Evolutionary conservation across 805 yeast genomes (phyloP).

Genomic region (Wickerhamomyces bovis): DNA sequence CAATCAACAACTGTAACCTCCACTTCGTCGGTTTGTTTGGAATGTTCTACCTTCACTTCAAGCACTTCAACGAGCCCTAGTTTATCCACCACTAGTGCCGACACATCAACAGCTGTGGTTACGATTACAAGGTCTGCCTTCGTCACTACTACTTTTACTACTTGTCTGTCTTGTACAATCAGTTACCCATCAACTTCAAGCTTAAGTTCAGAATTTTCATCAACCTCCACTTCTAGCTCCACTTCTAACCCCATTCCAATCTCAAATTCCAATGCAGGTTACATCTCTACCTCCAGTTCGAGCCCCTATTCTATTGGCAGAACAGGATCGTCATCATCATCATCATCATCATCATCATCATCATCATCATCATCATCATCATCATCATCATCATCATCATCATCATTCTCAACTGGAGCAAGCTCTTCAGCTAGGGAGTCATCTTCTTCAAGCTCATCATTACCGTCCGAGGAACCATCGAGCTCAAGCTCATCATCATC

Average conservation of each 20-base stretch:
- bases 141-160: no score
- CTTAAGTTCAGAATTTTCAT: neutral
- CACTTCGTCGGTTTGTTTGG: neutral
- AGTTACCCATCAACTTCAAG: neutral
- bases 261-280: neutral
- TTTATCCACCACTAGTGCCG: no score
- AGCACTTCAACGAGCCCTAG: neutral
- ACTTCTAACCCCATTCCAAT: neutral
- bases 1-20: neutral
- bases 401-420: neutral
- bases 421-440: no score
- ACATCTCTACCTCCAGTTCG: neutral
- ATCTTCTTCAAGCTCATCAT: no score
- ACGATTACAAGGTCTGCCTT: neutral
- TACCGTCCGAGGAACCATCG: no score
- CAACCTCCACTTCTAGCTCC: neutral
- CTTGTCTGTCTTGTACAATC: neutral
- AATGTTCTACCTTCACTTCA: neutral
- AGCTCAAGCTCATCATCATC: neutral
- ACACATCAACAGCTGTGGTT: neutral
- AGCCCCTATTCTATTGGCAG: no score
- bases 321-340: no score
- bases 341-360: no score
- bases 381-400: no score
- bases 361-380: no score